These are phyloP conservation scores for Didymella pomorum DNA, from an alignment of 2,329 filamentous ascomycete species.

Conservation along the genomic window DNA sequence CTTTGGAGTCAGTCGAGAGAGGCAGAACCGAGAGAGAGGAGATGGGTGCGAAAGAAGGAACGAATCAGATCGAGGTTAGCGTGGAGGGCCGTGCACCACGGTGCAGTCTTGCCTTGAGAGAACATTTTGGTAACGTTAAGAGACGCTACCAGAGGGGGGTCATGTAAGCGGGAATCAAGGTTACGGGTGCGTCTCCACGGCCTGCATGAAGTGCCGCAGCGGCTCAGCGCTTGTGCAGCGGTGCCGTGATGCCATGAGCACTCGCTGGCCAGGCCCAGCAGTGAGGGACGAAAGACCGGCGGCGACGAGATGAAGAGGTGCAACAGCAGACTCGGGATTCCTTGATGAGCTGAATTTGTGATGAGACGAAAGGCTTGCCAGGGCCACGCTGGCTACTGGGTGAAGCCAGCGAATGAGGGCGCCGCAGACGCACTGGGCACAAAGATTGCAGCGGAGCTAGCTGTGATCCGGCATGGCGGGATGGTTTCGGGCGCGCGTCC, in stretches of 20 bases:
- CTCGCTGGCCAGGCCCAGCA: conserved; percentile 11
- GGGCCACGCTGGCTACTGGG: conserved; percentile 10
- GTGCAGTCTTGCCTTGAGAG: conserved; percentile 12
- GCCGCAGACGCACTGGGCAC: conserved; percentile 13
- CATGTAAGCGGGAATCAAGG: conserved; percentile 18
- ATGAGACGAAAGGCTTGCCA: conserved; percentile 32
- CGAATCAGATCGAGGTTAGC: conserved; percentile 22
- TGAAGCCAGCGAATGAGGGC: conserved; percentile 23
- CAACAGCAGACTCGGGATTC: conserved; percentile 25
- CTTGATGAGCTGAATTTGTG: conserved; percentile 27
- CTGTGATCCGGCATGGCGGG: conserved; percentile 1
- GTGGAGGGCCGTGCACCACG: conserved; percentile 26
- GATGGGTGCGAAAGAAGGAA: conserved; percentile 22
- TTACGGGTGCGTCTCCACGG: conserved; percentile 14
- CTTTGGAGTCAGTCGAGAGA: conserved; percentile 33
- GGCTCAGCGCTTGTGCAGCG: conserved; percentile 14
- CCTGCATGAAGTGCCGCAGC: conserved; percentile 12
- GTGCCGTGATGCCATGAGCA: conserved; percentile 2
- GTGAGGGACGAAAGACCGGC: conserved; percentile 25
- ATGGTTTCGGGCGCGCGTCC: conserved; percentile 5
- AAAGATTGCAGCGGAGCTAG: conserved; percentile 14
- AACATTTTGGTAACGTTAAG: conserved; percentile 23
- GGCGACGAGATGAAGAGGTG: conserved; percentile 29
- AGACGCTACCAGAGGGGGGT: conserved; percentile 27
- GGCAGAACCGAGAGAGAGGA: conserved; percentile 23